Base-by-base conservation (phyloP, 495 filamentous ascomycete genomes). In the Aspergillus ellipticus region DNA sequence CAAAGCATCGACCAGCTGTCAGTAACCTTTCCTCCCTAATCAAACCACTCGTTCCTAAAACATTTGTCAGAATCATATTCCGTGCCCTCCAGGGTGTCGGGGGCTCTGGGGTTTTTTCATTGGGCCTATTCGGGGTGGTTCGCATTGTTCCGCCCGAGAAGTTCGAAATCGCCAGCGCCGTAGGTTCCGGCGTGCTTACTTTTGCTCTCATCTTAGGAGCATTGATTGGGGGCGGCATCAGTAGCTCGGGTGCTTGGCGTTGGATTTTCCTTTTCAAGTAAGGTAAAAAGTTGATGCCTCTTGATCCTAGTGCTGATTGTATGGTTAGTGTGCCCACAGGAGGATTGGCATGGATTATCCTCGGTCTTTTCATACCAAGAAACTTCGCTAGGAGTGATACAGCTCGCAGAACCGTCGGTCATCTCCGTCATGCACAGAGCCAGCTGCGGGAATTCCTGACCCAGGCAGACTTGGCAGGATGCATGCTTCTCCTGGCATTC, bases 11-110 rank as follows among this genome's bases (percentile, higher is more conserved):
- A 57, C 9, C 72, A 82, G 55, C 67, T 85, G 80, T 82, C 53
- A 49, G 75, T 63, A n/a, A 9, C 17, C 7, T 24, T 17, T 49
- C 11, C 39, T 22, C 57, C 62, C 6, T 70, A 20, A 48, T 7
- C 22, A 17, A 11, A 21, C 5, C 13, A 13, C 10, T n/a, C 11
- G 11, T 39, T 39, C n/a, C 35, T 39, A n/a, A 39, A 9, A 13
- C 35, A 39, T 39, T 4, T 2, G 13, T n/a, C 11, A 81, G 78
- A 3, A 79, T 83, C 47, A 63, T 80, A 1, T 75, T 73, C 45
- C 74, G 80, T 3, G 70, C 75, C 0, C 72, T 83, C 22, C 83
- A 86, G 57, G 82, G 83, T 13, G 58, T 84, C 4, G 79, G 80
- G 1, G 80, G 64, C 10, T 72, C 72, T 0, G 81, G 82, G 0